A percentile compares a stretch with the other conserved stretches of the same genome.
phyloP scores from a whole-genome alignment of 2,329 filamentous ascomycete genomes.

The Dactylellina haptotyla region DNA sequence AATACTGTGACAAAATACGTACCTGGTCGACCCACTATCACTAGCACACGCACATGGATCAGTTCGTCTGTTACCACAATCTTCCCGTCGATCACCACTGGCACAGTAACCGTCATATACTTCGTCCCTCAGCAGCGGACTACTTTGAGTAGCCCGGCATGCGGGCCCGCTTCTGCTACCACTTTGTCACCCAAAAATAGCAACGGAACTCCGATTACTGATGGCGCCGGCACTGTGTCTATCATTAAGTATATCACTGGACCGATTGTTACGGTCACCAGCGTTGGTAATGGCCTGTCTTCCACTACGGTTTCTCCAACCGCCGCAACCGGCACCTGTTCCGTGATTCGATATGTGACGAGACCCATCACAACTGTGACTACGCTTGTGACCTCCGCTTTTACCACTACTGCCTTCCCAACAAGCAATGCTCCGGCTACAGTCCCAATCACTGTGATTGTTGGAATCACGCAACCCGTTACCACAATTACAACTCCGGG shows the following conservation, averaged over 20 bases:
- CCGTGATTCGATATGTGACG: not conserved
- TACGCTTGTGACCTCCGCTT: not conserved
- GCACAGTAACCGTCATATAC: not conserved
- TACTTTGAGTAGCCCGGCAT: not conserved
- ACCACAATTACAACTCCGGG: not conserved
- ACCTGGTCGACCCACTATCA: not conserved
- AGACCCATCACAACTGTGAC: not conserved
- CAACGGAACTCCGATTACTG: not conserved
- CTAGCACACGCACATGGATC: not conserved
- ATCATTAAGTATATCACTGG: not conserved
- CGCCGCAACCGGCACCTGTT: not conserved
- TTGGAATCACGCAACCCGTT: not conserved
- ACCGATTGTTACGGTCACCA: not conserved
- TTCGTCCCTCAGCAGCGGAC: not conserved
- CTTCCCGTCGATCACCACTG: not conserved
- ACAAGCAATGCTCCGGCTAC: not conserved
- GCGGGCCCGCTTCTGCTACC: not conserved
- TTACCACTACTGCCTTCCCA: not conserved
- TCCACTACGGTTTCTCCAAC: not conserved
- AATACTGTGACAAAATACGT: not conserved
- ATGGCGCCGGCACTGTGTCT: not conserved
- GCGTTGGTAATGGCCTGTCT: not conserved
- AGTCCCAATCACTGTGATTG: not conserved
- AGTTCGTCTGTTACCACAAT: not conserved
- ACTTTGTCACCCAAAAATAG: not conserved